Percentiles rank a stretch among this genome's conserved stretches.
phyloP scores from a whole-genome alignment of 2,329 filamentous ascomycete genomes.

The Sarocladium brachiariae region DNA sequence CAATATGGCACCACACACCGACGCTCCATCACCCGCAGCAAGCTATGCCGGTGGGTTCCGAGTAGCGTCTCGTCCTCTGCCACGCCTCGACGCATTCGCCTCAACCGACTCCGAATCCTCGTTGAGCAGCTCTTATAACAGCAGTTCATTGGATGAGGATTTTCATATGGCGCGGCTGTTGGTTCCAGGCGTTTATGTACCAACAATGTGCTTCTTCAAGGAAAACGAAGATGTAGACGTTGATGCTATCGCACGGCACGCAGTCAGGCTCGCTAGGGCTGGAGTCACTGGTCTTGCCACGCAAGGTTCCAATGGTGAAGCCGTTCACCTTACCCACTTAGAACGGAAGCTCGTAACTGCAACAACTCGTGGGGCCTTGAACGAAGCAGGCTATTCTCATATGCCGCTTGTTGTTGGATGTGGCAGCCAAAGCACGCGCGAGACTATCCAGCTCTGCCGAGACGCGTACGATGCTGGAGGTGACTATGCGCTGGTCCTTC shows the following conservation, averaged over 20 bases:
- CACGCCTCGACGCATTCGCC: conserved; percentile 21
- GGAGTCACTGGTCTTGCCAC: conserved; percentile 71
- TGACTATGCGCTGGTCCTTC: conserved; percentile 69
- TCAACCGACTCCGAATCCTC: conserved; percentile 26
- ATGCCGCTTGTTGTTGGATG: conserved; percentile 72
- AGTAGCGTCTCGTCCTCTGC: conserved; percentile 26
- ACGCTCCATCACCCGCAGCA: conserved; percentile 37
- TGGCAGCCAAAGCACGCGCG: conserved; percentile 66
- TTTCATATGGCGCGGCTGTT: conserved; percentile 30
- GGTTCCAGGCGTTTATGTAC: conserved; percentile 32
- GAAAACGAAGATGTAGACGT: conserved; percentile 26
- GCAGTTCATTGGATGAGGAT: conserved; percentile 25
- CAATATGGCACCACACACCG: conserved; percentile 39
- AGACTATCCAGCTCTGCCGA: conserved; percentile 62
- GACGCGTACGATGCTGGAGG: conserved; percentile 66
- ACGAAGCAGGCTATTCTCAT: conserved; percentile 47
- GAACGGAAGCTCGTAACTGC: conserved; percentile 62
- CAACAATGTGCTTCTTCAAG: conserved; percentile 30
- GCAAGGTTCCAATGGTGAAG: conserved; percentile 79
- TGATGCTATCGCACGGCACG: conserved; percentile 24
- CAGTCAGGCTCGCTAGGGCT: conserved; percentile 47
- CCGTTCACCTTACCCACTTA: conserved; percentile 66
- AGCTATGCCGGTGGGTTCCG: conserved; percentile 38
- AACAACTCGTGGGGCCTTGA: conserved; percentile 51
- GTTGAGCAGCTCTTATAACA: conserved; percentile 36